Base-by-base conservation (phyloP, 1,284 basidiomycete genomes). In the Pseudozyma sp. region DNA sequence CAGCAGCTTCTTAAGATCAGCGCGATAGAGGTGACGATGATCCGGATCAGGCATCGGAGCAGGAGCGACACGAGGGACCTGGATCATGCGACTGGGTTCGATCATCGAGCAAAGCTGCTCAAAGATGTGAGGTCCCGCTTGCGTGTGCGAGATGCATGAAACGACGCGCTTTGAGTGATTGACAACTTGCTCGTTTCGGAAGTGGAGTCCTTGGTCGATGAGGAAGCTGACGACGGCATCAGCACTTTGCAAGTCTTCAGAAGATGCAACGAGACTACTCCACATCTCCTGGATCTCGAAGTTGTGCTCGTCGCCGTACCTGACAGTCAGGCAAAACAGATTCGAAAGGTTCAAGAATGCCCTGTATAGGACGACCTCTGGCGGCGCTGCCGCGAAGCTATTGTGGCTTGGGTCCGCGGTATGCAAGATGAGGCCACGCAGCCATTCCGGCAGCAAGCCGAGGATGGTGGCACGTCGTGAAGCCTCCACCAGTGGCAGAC, bases 281-380 rank as follows among this genome's bases (percentile, higher is more conserved):
- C 95, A 95, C 18, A 96, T 89, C 1, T 90, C 89, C n/a, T 91
- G 88, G 39, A 97, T 88, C 81, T 95, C 93, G 76, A 94, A 92
- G 1, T 92, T 89, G 78, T 95, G 91, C 40, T 88, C 90, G 70
- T 92, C 89, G 9, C 90, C 89, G 82, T 92, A 94, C 57, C 91
- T 90, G 52, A 92, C 86, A n/a, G 93, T 94, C 59, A 97, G 88
- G 48, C 92, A 90, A 77, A 95, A 90, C 38, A 97, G 87, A 82
- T 95, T 92, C 74, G 92, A 92, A n/a, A 96, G 88, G 18, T 91
- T 73, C 21, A 78, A 38, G 34, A 60, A 71, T 86, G 19, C 73
- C 52, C 21, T 78, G 64, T 57, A 73, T 25, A 72, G 49, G 39
- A 70, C 68, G n/a, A 70, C 59, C 16, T 60, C 69, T n/a, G 49